Evolutionary conservation across 202 grass and related monocot genomes (phyloP), one percentile per base, ranked within the genome.

Genomic region (Brachypodium distachyon): DNA sequence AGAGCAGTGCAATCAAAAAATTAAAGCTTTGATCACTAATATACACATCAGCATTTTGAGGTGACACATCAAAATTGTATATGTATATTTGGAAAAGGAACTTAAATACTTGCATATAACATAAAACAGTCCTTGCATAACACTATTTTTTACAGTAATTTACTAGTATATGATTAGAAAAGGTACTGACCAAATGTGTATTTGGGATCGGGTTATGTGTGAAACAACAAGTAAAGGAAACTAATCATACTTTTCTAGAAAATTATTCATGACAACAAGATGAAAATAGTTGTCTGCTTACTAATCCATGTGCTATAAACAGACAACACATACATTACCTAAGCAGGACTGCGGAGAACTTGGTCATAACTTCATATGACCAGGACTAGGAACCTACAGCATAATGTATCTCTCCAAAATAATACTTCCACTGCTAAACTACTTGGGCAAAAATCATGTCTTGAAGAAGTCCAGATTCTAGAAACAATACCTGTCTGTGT

Each of bases 401-500:
- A 18, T 48, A 33, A 71, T 46, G 40, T 41, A 46, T 68, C 41
- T 81, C 27, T 55, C 19, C 63, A 63, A 12, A 52, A 38, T 37
- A 81, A 54, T 56, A 48, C 13, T 23, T 21, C 62, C 14, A 68
- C n/a, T 41, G 52, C n/a, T 8, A 44, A 66, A 55, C 27, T 34
- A 55, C 9, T 46, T 55, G 12, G 43, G 43, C 34, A 1, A 40
- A 17, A 26, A 59, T 58, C n/a, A 47, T 55, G 41, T 33, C 37
- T 39, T 67, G 62, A 41, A 66, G 33, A 42, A 22, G 38, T 59
- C 72, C 28, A 41, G 18, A 27, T 38, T 76, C 10, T 38, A 86
- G 44, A 81, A 86, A 73, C 13, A 32, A 11, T 61, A 89, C 82
- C 82, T 86, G 73, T 18, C 46, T 19, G 27, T 48, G 29, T 74